phyloP scores from a whole-genome alignment of 169 alveolate genomes.

The Plasmodium adleri region DNA sequence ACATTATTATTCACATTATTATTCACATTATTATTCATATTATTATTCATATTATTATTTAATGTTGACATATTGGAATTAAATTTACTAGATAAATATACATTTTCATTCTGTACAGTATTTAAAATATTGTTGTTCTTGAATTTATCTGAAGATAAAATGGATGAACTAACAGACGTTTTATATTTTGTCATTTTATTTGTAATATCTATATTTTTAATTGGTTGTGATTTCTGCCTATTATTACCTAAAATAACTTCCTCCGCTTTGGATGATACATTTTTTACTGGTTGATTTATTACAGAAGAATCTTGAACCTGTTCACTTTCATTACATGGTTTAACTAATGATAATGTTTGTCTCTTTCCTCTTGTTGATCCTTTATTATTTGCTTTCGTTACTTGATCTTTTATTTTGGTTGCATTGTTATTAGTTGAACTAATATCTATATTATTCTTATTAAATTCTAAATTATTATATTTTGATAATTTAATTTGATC shows the following conservation, averaged over 20 bases:
- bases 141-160: constrained; percentile 19
- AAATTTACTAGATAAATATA: background rate
- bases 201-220: constrained; percentile 14
- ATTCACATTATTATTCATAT: background rate
- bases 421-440: background rate
- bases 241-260: background rate
- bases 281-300: constrained; percentile 9
- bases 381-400: background rate
- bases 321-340: constrained; percentile 1
- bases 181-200: constrained; percentile 58
- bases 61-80: background rate
- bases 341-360: constrained; percentile 1
- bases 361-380: constrained; percentile 13
- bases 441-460: background rate
- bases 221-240: constrained; percentile 61
- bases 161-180: constrained; percentile 52
- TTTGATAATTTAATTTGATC: background rate
- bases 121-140: constrained; percentile 34
- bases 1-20: too few relatives aligned
- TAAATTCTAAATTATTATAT: background rate
- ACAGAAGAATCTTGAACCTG: background rate
- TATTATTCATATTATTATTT: background rate
- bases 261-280: background rate
- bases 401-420: background rate
- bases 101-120: constrained; percentile 17